Evolutionary conservation across 2,329 filamentous ascomycete species (phyloP), one percentile per base, ranked within the genome.

Genomic region (Xylariaceae sp.): DNA sequence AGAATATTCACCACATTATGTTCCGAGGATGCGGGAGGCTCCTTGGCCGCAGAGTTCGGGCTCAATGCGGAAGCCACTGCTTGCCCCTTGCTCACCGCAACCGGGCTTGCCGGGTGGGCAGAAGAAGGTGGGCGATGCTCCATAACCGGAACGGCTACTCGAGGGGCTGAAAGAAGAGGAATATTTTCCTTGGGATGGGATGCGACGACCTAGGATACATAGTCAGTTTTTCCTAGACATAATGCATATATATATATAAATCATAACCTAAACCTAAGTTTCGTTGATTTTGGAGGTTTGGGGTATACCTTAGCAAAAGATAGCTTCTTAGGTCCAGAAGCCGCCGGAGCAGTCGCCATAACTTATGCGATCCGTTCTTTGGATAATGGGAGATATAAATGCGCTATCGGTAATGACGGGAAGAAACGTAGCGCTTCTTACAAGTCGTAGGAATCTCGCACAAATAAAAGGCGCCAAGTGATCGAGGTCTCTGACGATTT

Each of bases 251-350:
- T 26, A 26, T 26, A 26, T 26, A 26, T 26, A 26, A n/a, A n/a
- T n/a, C n/a, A n/a, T n/a, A n/a, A n/a, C n/a, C n/a, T n/a, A n/a
- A n/a, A n/a, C n/a, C n/a, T n/a, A n/a, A n/a, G n/a, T n/a, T n/a
- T n/a, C n/a, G n/a, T n/a, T n/a, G n/a, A n/a, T n/a, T n/a, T n/a
- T 44, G 23, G 18, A 41, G 44, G 23, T 46, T 14, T 50, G 41
- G 49, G 44, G 56, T 63, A 18, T 56, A 72, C 70, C 68, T 70
- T 71, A 29, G 70, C 70, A 43, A 72, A 72, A 46, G 70, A 71
- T 51, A 71, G 42, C 54, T 70, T 71, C 59, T 71, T 68, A 37
- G 65, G 65, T 50, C 56, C 67, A 61, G 67, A 61, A 49, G 69
- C 56, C 26, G 62, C 57, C 21, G 67, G 67, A 50, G 57, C 65